Evolutionary conservation across 371 early-diverging fungal species (phyloP).

Genomic region (Syncephalastrum monosporum): DNA sequence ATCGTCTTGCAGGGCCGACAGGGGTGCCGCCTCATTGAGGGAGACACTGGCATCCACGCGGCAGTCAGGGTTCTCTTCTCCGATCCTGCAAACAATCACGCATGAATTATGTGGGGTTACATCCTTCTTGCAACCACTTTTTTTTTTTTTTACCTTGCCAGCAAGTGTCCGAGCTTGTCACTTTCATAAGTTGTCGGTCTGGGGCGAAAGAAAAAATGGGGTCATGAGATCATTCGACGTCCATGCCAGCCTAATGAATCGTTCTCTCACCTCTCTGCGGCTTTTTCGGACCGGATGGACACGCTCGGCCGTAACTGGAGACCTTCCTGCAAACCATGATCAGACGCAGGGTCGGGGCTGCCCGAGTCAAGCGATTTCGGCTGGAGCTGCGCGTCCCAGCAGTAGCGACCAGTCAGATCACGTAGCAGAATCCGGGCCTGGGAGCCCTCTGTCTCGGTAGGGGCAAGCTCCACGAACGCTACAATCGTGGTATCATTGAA

Average conservation of each 20-base stretch:
- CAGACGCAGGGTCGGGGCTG: too few relatives aligned
- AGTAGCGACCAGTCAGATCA: conserved; percentile 76
- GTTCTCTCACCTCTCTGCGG: too few relatives aligned
- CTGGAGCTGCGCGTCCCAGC: conserved; percentile 73
- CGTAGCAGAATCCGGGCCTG: conserved; percentile 66
- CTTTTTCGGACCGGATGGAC: too few relatives aligned
- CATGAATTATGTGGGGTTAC: conserved; percentile 15
- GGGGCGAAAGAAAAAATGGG: not conserved
- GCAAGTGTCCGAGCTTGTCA: conserved; percentile 44
- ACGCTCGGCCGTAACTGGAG: too few relatives aligned
- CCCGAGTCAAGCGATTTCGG: conserved; percentile 1
- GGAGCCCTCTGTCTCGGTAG: conserved; percentile 26
- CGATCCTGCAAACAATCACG: conserved; percentile 40
- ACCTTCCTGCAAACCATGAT: too few relatives aligned
- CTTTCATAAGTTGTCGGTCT: conserved; percentile 4
- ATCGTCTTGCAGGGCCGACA: conserved; percentile 28
- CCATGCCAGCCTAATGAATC: too few relatives aligned
- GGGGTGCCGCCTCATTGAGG: conserved; percentile 47
- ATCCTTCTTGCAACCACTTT: not conserved
- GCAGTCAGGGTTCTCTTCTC: conserved; percentile 65
- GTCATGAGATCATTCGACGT: too few relatives aligned
- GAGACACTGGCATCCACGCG: conserved; percentile 45
- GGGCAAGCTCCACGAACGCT: conserved; percentile 57
- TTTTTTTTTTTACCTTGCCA: conserved; percentile 36
- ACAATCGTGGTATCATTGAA: conserved; percentile 61